Base-by-base conservation (phyloP, 176 grass and related monocot genomes). In the Musa troglodytarum region DNA sequence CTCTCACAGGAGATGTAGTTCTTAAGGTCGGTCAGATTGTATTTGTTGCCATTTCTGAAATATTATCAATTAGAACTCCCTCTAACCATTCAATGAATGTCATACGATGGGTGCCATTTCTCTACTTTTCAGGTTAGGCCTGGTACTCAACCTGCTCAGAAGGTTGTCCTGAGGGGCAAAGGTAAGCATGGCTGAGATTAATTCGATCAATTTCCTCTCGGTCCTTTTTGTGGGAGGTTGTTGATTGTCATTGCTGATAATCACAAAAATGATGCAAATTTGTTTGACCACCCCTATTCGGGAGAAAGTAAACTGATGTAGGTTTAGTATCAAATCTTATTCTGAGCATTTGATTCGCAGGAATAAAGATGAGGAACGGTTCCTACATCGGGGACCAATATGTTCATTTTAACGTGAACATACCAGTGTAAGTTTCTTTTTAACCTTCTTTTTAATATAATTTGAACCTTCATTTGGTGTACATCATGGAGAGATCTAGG, bases 91-190 rank as follows among this genome's bases (percentile, higher is more conserved):
- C 57, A 21, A 20, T 21, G 15, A 9, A 21, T n/a, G 21, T 62
- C 1, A 19, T 20, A 62, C 9, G 2, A 62, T 0, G 3, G 2
- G 13, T 62, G 15, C 57, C 13, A 17, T 24, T 59, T 72, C 80
- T 51, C 14, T 63, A 43, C 51, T 78, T 68, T 72, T 54, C 72
- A 96, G 92, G 89, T 96, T 80, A 86, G 82, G 24, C 87, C 89
- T 89, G 92, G 92, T 74, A 87, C 92, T 49, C 92, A 96, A 80
- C 92, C 89, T 54, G 89, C 87, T 83, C 89, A 96, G 59, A 92
- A 96, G 81, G 89, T 96, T 29, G 89, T 88, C 64, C 77, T 96
- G 9, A 84, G 81, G 73, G 89, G 87, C 63, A 96, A 96, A 96
- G 92, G 92, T 96, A 76, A 21, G 73, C 79, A 24, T 71, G 52